Evolutionary conservation across 495 filamentous ascomycete genomes (phyloP), one percentile per base, ranked within the genome.

Genomic region (Cladorrhinum samala): DNA sequence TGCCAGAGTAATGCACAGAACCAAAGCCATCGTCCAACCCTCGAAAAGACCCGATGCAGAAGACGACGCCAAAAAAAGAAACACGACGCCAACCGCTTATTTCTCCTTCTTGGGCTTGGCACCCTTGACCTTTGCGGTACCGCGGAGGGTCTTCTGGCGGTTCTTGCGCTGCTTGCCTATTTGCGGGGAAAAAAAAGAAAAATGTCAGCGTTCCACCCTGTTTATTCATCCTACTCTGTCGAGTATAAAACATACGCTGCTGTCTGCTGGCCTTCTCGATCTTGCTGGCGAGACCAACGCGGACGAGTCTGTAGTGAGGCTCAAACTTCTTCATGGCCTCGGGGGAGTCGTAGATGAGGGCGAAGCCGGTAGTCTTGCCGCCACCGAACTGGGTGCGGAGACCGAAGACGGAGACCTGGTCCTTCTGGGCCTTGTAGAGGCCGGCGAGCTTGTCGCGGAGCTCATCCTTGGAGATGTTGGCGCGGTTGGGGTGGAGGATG

Each of bases 81-180:
- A 49, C 46, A 23, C 59, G 59, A 61, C 44, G 67, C 60, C 51
- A 58, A 49, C 36, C 63, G 58, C 56, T 72, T 70, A 78, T 70
- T 79, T 77, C 69, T 84, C 81, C 78, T 86, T 86, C 72, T 86
- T 83, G 80, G 90, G 86, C 78, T 86, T 85, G 65, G 83, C 85
- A 69, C 88, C 87, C 88, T 81, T 81, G 73, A 79, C 78, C 73
- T 96, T 97, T 67, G 91, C 94, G 63, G 87, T 91, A 72, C 94
- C 94, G 59, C 94, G 89, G 72, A 95, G 86, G 73, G 92, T 90
- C 89, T 97, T 97, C 76, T 86, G 84, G 71, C 91, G 83, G 89
- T 99, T 99, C 87, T 97, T 99, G 81, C 94, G 87, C 83, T 97
- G 92, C 83, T 99, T 99, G 84, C 94, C 94, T 99, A 76, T 79